phyloP scores from a whole-genome alignment of 495 filamentous ascomycete species.

The Pseudomonodictys pantanalensis region DNA sequence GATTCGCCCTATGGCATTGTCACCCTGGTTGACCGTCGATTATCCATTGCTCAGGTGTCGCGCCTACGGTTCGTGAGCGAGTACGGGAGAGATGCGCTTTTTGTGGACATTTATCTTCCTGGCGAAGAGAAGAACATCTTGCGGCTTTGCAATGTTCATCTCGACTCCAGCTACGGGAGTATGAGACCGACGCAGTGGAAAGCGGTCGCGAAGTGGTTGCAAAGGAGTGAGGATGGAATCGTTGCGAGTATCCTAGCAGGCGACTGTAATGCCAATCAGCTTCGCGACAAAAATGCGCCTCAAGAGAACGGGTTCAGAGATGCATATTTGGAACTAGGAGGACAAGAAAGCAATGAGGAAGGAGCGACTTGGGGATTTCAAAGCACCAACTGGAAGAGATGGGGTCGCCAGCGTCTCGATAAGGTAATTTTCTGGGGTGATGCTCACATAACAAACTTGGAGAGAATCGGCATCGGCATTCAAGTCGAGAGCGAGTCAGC shows the following conservation, averaged over 20 bases:
- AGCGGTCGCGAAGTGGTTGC: conserved; percentile 44
- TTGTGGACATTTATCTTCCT: conserved; percentile 48
- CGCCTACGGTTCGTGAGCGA: conserved; percentile 46
- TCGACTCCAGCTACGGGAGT: conserved; percentile 48
- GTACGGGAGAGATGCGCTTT: conserved; percentile 52
- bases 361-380: conserved; percentile 59
- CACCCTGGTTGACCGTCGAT: conserved; percentile 49
- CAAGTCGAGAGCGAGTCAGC: conserved; percentile 33
- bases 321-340: conserved; percentile 53
- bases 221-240: conserved; percentile 15
- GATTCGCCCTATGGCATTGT: conserved; percentile 47
- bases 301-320: conserved; percentile 50
- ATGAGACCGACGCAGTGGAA: conserved; percentile 48
- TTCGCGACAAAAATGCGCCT: conserved; percentile 50
- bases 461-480: conserved; percentile 47
- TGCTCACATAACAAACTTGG: conserved; percentile 39
- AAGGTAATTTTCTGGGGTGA: conserved; percentile 49
- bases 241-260: conserved; percentile 46
- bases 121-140: conserved; percentile 21
- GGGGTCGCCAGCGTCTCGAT: conserved; percentile 53
- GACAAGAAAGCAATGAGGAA: conserved; percentile 48
- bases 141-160: conserved; percentile 54
- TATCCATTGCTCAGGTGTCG: conserved; percentile 45
- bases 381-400: conserved; percentile 40
- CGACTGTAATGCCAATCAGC: conserved; percentile 57